Evolutionary conservation across 2,329 filamentous ascomycete species (phyloP).

Genomic region (Cladosporium sp.): DNA sequence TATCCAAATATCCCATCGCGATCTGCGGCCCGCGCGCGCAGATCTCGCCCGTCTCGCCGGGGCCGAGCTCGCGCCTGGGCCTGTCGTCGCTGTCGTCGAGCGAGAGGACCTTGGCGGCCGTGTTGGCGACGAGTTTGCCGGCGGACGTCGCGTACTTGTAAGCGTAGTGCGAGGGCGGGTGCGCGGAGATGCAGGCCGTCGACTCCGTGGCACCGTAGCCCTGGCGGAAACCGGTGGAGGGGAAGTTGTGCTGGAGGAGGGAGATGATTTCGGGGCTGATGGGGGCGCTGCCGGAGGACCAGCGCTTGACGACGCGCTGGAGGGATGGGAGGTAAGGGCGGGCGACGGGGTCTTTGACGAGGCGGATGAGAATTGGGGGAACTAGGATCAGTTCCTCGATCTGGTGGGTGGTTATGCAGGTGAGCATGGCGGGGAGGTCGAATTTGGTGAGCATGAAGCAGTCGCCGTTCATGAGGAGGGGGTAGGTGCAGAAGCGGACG

Average conservation of each 20-base stretch:
- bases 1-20: constrained; percentile 33
- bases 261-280: constrained; percentile 51
- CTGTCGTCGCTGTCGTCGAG: constrained; percentile 35
- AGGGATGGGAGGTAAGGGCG: constrained; percentile 50
- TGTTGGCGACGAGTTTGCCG: constrained; percentile 52
- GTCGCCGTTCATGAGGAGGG: constrained; percentile 55
- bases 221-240: constrained; percentile 56
- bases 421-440: constrained; percentile 52
- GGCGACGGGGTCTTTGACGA: constrained; percentile 51
- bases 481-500: constrained; percentile 56
- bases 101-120: constrained; percentile 53
- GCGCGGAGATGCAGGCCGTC: constrained; percentile 56
- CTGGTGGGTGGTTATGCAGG: constrained; percentile 43
- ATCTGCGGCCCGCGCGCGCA: constrained; percentile 32
- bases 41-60: constrained; percentile 47
- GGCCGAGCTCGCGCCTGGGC: constrained; percentile 38
- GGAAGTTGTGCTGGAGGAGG: constrained; percentile 50
- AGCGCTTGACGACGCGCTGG: constrained; percentile 40
- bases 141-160: constrained; percentile 53
- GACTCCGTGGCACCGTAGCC: constrained; percentile 66
- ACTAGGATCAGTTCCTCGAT: constrained; percentile 53
- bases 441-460: constrained; percentile 58
- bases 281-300: constrained; percentile 57
- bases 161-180: constrained; percentile 50
- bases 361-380: constrained; percentile 54